phyloP scores from a whole-genome alignment of 768 basidiomycete species.

The Leccinum uliginosum region DNA sequence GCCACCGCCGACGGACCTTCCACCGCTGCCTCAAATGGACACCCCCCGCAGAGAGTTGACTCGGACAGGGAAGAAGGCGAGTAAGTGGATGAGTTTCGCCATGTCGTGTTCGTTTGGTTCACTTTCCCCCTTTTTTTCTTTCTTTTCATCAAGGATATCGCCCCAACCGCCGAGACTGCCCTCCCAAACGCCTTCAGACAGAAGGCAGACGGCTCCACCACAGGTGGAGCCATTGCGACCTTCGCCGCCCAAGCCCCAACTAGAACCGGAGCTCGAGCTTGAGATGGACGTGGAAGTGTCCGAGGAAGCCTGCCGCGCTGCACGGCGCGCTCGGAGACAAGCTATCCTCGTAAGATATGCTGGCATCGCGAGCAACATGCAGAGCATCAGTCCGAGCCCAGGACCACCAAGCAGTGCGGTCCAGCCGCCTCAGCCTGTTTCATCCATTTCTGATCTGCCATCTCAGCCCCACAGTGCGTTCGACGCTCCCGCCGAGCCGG shows the following conservation, averaged over 20 bases:
- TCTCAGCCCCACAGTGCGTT: conserved; percentile 50
- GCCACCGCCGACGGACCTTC: conserved; percentile 8
- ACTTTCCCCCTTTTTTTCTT: conserved; percentile 8
- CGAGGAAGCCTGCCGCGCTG: conserved; percentile 61
- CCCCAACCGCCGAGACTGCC: conserved; percentile 38
- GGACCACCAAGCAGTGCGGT: conserved; percentile 71
- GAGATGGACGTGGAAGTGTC: conserved; percentile 50
- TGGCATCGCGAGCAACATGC: conserved; percentile 39
- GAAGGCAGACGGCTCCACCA: conserved; percentile 9
- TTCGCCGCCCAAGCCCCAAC: conserved; percentile 17
- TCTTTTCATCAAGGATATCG: conserved; percentile 50
- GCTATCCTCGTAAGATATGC: conserved; percentile 79
- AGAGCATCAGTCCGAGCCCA: conserved; percentile 52
- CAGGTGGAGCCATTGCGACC: conserved; percentile 15
- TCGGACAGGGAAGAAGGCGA: conserved; percentile 89
- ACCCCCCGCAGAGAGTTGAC: conserved; percentile 30
- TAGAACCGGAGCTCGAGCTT: conserved; percentile 44
- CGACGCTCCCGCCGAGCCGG: conserved; percentile 28
- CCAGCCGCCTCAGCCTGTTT: conserved; percentile 59
- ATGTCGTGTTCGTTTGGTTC: conserved; percentile 3
- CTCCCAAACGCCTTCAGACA: conserved; percentile 26
- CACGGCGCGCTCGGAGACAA: conserved; percentile 64
- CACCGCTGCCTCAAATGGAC: conserved; percentile 19
- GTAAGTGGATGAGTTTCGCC: conserved; percentile 51
- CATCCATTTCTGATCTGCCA: conserved; percentile 57